Evolutionary conservation across 805 yeast species (phyloP).

Genomic region (Candida pseudofarinosa): DNA sequence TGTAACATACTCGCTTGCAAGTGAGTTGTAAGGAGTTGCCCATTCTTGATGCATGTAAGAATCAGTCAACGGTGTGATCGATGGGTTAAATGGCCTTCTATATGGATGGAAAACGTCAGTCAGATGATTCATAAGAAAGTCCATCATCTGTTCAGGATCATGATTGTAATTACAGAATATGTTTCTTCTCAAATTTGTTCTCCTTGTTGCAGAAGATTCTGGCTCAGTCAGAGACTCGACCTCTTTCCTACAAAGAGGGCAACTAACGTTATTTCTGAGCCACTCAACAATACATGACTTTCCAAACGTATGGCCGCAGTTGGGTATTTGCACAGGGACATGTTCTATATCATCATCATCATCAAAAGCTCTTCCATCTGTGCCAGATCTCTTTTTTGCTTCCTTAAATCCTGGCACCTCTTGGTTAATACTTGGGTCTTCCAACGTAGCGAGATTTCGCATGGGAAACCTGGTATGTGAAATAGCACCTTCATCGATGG

Average conservation of each 20-base stretch:
- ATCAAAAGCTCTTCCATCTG: slow-evolving; percentile 7
- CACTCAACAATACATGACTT: slow-evolving; percentile 39
- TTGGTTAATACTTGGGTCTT: slow-evolving; percentile 16
- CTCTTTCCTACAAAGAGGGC: slow-evolving; percentile 40
- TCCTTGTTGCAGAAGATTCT: slow-evolving; percentile 13
- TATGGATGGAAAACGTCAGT: slow-evolving; percentile 37
- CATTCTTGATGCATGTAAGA: slow-evolving; percentile 31
- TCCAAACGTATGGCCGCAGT: slow-evolving; percentile 40
- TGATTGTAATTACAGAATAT: slow-evolving; percentile 14
- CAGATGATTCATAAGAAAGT: slow-evolving; percentile 24
- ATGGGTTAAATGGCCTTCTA: slow-evolving; percentile 31
- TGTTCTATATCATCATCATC: slow-evolving; percentile 18
- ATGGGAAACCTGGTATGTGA: slow-evolving; percentile 26
- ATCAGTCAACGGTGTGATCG: slow-evolving; percentile 38
- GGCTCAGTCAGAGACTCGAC: slow-evolving; percentile 22
- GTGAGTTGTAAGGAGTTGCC: slow-evolving; percentile 20
- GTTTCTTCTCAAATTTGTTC: slow-evolving; percentile 11
- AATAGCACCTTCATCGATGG: slow-evolving; percentile 22
- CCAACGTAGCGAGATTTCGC: slow-evolving; percentile 18
- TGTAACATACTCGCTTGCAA: background rate
- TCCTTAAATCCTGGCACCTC: slow-evolving; percentile 25
- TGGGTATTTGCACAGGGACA: slow-evolving; percentile 38
- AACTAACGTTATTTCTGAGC: slow-evolving; percentile 35
- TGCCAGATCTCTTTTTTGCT: slow-evolving; percentile 8
- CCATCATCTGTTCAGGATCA: slow-evolving; percentile 14